Percentiles rank a stretch among this genome's conserved stretches.
These are phyloP conservation scores for Megacollybia platyphylla DNA, from an alignment of 1,284 basidiomycete species.

Conservation along the genomic window DNA sequence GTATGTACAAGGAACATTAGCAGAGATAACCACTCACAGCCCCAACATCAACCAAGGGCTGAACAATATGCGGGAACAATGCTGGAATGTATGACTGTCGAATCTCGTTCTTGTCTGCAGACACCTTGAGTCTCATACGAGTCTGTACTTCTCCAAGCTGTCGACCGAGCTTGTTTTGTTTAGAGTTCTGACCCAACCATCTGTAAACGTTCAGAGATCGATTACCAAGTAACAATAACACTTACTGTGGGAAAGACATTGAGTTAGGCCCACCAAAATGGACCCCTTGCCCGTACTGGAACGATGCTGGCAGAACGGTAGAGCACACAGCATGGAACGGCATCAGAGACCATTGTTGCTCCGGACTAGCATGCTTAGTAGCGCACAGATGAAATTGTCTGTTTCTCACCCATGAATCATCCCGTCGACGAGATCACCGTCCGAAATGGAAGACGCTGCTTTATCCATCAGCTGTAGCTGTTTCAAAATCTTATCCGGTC, in stretches of 20 bases:
- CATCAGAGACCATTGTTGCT: conserved; percentile 96
- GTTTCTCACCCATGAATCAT: conserved; percentile 82
- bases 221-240: conserved; percentile 7
- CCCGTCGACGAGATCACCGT: conserved; percentile 89
- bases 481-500: conserved; percentile 55
- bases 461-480: conserved; percentile 76
- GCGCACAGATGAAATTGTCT: conserved; percentile 2
- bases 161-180: conserved; percentile 71
- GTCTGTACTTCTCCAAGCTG: conserved; percentile 87
- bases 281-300: conserved; percentile 61
- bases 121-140: conserved; percentile 88
- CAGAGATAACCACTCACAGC: conserved; percentile 28
- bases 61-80: conserved; percentile 68
- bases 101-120: conserved; percentile 82
- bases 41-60: conserved; percentile 66
- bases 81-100: conserved; percentile 85
- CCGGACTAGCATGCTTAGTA: conserved; percentile 39
- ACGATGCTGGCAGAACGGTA: conserved; percentile 75
- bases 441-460: conserved; percentile 86
- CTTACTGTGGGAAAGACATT: conserved; percentile 75
- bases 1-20: conserved; percentile 3
- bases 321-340: conserved; percentile 89
- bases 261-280: conserved; percentile 58
- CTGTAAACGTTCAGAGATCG: conserved; percentile 22
- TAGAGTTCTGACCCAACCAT: conserved; percentile 97